Conservation (phyloP, 176 grass and related monocot species). For the Aechmea fasciata region DNA sequence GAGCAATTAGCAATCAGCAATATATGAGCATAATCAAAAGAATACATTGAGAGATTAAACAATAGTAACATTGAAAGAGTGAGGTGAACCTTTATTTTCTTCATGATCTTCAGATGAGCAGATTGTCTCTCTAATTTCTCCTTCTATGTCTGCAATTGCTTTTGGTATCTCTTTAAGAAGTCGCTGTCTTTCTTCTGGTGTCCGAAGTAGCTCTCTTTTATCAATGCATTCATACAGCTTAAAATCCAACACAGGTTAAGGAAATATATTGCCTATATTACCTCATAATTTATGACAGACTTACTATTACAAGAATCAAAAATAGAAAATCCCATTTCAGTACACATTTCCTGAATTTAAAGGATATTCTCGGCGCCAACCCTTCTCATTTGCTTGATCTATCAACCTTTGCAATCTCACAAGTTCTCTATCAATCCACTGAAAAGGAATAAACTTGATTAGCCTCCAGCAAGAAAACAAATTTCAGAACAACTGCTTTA, state of each 20-base stretch:
- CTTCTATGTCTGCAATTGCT: slow-evolving; percentile 43
- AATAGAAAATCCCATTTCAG: not conserved
- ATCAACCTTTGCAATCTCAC: slow-evolving; percentile 45
- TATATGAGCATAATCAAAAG: not conserved
- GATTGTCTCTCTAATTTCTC: slow-evolving; percentile 23
- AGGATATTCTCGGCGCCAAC: slow-evolving; percentile 77
- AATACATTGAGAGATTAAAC: slow-evolving; percentile 1
- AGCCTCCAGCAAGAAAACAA: slow-evolving; percentile 3
- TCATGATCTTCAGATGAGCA: slow-evolving; percentile 3
- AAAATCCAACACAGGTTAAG: slow-evolving; percentile 54
- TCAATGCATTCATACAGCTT: slow-evolving; percentile 42
- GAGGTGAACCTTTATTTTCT: slow-evolving; percentile 36
- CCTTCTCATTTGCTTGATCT: slow-evolving; percentile 41
- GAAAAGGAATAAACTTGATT: slow-evolving; percentile 27
- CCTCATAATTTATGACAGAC: not conserved
- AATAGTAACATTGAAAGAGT: not conserved
- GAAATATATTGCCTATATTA: slow-evolving; percentile 14
- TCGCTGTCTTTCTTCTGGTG: slow-evolving; percentile 48
- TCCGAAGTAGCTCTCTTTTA: slow-evolving; percentile 37
- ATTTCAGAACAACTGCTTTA: not conserved
- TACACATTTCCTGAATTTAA: not conserved
- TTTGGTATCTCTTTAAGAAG: slow-evolving; percentile 56
- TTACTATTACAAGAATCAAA: not conserved
- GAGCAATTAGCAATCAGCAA: too few relatives aligned
- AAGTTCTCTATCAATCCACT: slow-evolving; percentile 77